Base-by-base conservation (phyloP, 495 filamentous ascomycete genomes). In the Aspergillus coremiiformis region DNA sequence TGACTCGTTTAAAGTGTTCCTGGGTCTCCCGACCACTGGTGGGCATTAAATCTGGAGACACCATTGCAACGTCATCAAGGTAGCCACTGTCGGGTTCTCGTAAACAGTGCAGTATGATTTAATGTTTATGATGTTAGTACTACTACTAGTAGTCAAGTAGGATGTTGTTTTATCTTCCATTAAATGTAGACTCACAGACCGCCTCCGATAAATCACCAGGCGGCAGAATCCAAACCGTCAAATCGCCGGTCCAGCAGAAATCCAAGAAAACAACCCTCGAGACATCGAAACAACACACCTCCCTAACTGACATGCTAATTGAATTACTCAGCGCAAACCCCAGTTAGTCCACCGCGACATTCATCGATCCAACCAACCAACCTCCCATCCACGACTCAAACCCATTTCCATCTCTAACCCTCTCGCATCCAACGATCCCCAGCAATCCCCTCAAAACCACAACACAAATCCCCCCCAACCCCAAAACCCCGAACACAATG, bases 1-100 rank as follows among this genome's bases (percentile, higher is more conserved):
- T 66, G 84, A 87, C 61, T 82, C 78, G n/a, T 87, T 86, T 72
- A 87, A 87, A 72, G 83, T 86, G 44, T 81, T 80, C 66, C 68
- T 84, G 47, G 83, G 83, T 29, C 70, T 84, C 24, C 81, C 81
- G n/a, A 84, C 80, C n/a, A 84, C 81, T 21, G 79, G 79, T 60
- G 78, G 79, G 22, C 78, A 82, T 65, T 80, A 69, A 11, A 30
- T 30, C n/a, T 30, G 27, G 12, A 9, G 27, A 30, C 7, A 4
- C n/a, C n/a, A n/a, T n/a, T n/a, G n/a, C n/a, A n/a, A n/a, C n/a
- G n/a, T n/a, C n/a, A n/a, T n/a, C n/a, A n/a, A n/a, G n/a, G n/a
- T n/a, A n/a, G n/a, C n/a, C n/a, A n/a, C n/a, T n/a, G n/a, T n/a
- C n/a, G n/a, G n/a, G n/a, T n/a, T n/a, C n/a, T 27, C 30, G 29